These are phyloP conservation scores for Podaxis rugospora DNA, from an alignment of 768 basidiomycete species.

Conservation along the genomic window DNA sequence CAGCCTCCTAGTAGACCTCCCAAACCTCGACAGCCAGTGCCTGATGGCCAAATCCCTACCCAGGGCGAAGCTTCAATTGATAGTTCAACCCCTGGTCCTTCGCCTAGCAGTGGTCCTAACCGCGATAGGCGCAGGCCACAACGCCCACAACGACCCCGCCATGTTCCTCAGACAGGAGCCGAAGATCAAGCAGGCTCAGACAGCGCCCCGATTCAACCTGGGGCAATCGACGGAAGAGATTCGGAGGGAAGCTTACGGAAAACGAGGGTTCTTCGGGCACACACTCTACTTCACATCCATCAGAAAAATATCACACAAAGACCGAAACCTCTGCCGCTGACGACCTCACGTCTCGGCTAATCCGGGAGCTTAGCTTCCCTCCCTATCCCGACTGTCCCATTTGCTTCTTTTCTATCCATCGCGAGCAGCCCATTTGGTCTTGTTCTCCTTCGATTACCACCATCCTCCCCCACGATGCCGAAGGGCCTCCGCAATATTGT, in stretches of 20 bases:
- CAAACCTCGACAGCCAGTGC: background rate
- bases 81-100: background rate
- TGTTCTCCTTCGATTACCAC: conserved; percentile 66
- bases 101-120: background rate
- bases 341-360: conserved; percentile 75
- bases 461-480: conserved; percentile 26
- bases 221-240: conserved; percentile 18
- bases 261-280: conserved; percentile 8
- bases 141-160: background rate
- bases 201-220: background rate
- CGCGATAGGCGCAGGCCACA: background rate
- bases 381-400: conserved; percentile 80
- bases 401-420: conserved; percentile 78
- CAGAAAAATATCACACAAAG: conserved; percentile 12
- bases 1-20: background rate
- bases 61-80: background rate
- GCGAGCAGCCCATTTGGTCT: conserved; percentile 82
- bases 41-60: background rate
- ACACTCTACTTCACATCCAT: conserved; percentile 1
- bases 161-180: background rate
- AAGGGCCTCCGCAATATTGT: conserved; percentile 56
- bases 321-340: conserved; percentile 33
- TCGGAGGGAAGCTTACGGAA: conserved; percentile 21
- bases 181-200: background rate
- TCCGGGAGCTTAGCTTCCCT: conserved; percentile 54